Evolutionary conservation across 352 stramenopile genomes (phyloP).

Genomic region (Globisporangium abappressorium): DNA sequence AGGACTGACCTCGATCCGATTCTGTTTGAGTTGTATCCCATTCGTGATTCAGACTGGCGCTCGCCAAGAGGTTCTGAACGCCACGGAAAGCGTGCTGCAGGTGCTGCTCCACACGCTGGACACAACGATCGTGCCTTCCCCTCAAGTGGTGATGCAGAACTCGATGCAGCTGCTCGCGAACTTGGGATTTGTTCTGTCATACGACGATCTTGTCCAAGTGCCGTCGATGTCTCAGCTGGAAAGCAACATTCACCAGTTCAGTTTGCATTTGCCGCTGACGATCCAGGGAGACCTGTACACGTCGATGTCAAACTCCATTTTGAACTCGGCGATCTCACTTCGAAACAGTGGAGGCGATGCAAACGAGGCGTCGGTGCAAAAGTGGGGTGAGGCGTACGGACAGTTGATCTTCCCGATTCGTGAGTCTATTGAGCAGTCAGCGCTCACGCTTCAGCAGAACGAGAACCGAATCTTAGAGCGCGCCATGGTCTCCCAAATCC

Average conservation of each 20-base stretch:
- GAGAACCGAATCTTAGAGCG: slow-evolving; percentile 64
- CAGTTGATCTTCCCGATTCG: slow-evolving; percentile 63
- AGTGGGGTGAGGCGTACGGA: slow-evolving; percentile 57
- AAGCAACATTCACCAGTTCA: slow-evolving; percentile 70
- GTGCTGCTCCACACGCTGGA: slow-evolving; percentile 59
- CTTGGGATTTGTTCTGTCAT: slow-evolving; percentile 60
- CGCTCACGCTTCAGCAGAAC: slow-evolving; percentile 69
- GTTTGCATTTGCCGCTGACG: slow-evolving; percentile 55
- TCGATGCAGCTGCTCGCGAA: slow-evolving; percentile 66
- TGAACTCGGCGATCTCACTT: slow-evolving; percentile 74
- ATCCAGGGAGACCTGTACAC: slow-evolving; percentile 81
- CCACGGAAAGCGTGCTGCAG: slow-evolving; percentile 47
- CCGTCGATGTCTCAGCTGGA: slow-evolving; percentile 71
- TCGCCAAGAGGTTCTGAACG: slow-evolving; percentile 49
- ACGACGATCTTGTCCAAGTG: slow-evolving; percentile 64
- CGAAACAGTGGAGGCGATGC: slow-evolving; percentile 11
- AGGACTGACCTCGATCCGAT: slow-evolving; percentile 54
- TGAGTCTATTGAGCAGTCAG: slow-evolving; percentile 67
- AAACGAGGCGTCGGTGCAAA: slow-evolving; percentile 30
- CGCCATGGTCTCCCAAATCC: slow-evolving; percentile 61
- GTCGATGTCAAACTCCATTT: slow-evolving; percentile 74
- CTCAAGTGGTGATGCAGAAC: slow-evolving; percentile 59
- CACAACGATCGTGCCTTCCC: slow-evolving; percentile 62
- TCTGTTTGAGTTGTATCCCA: slow-evolving; percentile 56
- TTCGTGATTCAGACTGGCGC: slow-evolving; percentile 56